Conservation (phyloP, 768 basidiomycete species). For the Cubamyces lactineus region DNA sequence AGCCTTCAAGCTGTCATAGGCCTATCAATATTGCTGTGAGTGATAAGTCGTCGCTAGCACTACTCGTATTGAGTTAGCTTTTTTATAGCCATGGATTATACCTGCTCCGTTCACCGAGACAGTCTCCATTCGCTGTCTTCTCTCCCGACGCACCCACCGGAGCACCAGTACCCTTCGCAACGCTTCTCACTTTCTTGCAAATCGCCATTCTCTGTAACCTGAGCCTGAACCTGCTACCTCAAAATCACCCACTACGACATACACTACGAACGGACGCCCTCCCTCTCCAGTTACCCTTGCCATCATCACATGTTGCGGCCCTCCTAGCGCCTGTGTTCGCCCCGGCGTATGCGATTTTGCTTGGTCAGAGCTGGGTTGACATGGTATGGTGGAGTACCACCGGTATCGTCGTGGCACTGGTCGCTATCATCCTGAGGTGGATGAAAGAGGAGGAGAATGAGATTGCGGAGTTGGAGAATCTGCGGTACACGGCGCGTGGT, state of each 20-base stretch:
- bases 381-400: slow-evolving; percentile 30
- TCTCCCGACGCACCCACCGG: slow-evolving; percentile 15
- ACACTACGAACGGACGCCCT: neutral
- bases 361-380: slow-evolving; percentile 25
- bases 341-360: slow-evolving; percentile 24
- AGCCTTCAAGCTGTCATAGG: slow-evolving; percentile 26
- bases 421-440: slow-evolving; percentile 26
- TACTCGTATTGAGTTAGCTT: neutral
- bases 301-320: slow-evolving; percentile 19
- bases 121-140: slow-evolving; percentile 28
- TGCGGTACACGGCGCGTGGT: slow-evolving; percentile 32
- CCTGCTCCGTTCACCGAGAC: slow-evolving; percentile 15
- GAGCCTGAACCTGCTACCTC: slow-evolving; percentile 17
- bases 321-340: slow-evolving; percentile 20
- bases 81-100: slow-evolving; percentile 28
- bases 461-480: slow-evolving; percentile 26
- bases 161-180: slow-evolving; percentile 18
- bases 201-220: slow-evolving; percentile 28
- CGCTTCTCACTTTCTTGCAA: slow-evolving; percentile 25
- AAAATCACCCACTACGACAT: slow-evolving; percentile 7
- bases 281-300: slow-evolving; percentile 18
- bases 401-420: slow-evolving; percentile 17
- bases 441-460: slow-evolving; percentile 25
- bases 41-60: too few species aligned
- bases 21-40: slow-evolving; percentile 31